These are phyloP conservation scores for Ogataea trehalophila DNA, from an alignment of 805 yeast species.

Conservation along the genomic window DNA sequence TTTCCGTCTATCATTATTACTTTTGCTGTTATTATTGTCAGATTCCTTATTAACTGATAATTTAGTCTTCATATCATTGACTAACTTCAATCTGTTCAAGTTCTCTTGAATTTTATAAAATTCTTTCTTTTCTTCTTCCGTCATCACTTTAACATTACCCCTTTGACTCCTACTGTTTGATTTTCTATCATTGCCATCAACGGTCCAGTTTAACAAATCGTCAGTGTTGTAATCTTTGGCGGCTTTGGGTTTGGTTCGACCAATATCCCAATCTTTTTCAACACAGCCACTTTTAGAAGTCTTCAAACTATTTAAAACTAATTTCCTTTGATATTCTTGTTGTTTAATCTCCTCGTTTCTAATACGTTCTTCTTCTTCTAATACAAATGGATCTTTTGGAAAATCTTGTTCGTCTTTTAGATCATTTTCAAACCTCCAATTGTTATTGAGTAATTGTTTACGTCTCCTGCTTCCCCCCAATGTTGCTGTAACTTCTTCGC, in stretches of 20 bases:
- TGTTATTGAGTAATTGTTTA: constrained; percentile 13
- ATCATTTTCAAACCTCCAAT: constrained; percentile 27
- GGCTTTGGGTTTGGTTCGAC: constrained; percentile 1
- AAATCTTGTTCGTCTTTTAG: constrained; percentile 7
- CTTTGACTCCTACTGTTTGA: neutral
- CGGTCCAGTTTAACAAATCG: constrained; percentile 14
- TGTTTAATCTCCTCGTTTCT: neutral
- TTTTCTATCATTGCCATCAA: neutral
- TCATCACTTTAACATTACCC: constrained; percentile 6
- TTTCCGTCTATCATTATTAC: neutral
- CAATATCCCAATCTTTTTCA: constrained; percentile 5
- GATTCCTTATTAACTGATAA: neutral
- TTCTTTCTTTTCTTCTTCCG: constrained; percentile 18
- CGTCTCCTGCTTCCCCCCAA: neutral
- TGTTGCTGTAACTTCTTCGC: neutral
- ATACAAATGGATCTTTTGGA: constrained; percentile 18
- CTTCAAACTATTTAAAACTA: constrained; percentile 6
- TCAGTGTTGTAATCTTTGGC: constrained; percentile 5
- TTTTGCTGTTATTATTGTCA: neutral
- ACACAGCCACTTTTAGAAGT: neutral
- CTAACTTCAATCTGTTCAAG: constrained; percentile 18
- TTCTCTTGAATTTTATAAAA: constrained; percentile 19
- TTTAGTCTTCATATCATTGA: constrained; percentile 9
- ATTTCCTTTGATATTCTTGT: constrained; percentile 5
- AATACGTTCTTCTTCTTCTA: constrained; percentile 4